Conservation (phyloP, 75 land plant species). For the Pinus albicaulis region DNA sequence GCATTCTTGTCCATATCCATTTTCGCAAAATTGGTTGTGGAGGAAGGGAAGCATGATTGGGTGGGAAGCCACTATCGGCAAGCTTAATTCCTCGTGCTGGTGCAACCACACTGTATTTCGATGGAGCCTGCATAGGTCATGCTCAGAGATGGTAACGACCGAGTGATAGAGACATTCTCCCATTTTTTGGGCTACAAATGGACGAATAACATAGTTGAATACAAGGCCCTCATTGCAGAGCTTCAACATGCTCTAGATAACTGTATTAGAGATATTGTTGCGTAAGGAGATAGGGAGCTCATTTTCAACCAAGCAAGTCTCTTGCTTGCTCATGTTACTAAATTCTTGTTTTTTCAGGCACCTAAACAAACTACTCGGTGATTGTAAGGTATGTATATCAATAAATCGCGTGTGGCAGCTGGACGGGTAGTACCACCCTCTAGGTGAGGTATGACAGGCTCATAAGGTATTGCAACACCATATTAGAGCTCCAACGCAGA, state of each 20-base stretch:
- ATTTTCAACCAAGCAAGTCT: neutral
- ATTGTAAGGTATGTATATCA: too few relatives aligned
- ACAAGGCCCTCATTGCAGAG: neutral
- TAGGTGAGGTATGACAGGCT: neutral
- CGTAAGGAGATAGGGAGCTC: neutral
- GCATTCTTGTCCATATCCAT: too few relatives aligned
- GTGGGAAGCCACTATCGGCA: too few relatives aligned
- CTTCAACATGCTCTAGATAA: neutral
- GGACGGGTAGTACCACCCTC: neutral
- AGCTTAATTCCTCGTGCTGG: too few relatives aligned
- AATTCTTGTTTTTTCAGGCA: too few relatives aligned
- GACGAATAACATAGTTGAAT: neutral
- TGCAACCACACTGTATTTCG: too few relatives aligned
- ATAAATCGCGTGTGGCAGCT: neutral
- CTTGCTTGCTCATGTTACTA: too few relatives aligned
- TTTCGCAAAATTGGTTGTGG: too few relatives aligned
- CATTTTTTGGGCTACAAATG: neutral
- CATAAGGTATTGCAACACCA: neutral
- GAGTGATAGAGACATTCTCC: neutral
- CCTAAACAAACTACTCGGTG: too few relatives aligned
- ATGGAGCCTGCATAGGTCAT: neutral
- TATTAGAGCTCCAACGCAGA: neutral
- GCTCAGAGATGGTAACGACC: neutral
- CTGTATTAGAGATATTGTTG: neutral
- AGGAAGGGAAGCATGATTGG: too few relatives aligned